phyloP scores from a whole-genome alignment of 768 basidiomycete genomes.

The Rhizopogon vulgaris region DNA sequence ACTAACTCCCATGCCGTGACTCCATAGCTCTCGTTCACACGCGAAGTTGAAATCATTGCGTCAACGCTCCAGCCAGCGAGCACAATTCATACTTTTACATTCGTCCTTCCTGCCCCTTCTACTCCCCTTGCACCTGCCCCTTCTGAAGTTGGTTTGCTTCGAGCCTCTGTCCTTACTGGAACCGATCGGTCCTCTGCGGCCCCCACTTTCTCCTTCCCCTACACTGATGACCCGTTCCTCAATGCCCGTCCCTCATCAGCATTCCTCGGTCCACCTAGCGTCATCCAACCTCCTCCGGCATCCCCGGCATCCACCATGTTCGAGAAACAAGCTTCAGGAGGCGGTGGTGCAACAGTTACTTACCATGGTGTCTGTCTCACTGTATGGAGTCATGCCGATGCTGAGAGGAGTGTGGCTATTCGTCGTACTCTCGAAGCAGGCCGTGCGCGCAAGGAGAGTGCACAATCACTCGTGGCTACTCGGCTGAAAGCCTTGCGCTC shows the following conservation, averaged over 20 bases:
- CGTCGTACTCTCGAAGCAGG: slow-evolving; percentile 76
- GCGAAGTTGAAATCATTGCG: slow-evolving; percentile 90
- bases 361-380: slow-evolving; percentile 92
- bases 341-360: slow-evolving; percentile 45
- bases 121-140: slow-evolving; percentile 73
- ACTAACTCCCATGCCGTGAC: neutral
- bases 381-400: slow-evolving; percentile 94
- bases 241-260: slow-evolving; percentile 68
- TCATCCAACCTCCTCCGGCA: slow-evolving; percentile 37
- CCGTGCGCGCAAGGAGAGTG: slow-evolving; percentile 72
- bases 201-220: slow-evolving; percentile 64
- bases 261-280: slow-evolving; percentile 71
- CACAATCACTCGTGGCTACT: slow-evolving; percentile 63
- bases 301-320: slow-evolving; percentile 22
- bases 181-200: slow-evolving; percentile 61
- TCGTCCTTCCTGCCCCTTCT: slow-evolving; percentile 71
- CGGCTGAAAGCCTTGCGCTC: slow-evolving; percentile 62
- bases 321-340: slow-evolving; percentile 23
- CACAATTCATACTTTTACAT: slow-evolving; percentile 89
- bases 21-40: slow-evolving; percentile 77
- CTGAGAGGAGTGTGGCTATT: slow-evolving; percentile 78
- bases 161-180: slow-evolving; percentile 66
- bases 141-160: slow-evolving; percentile 53
- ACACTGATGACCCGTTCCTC: slow-evolving; percentile 67
- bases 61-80: slow-evolving; percentile 92